A percentile compares a stretch with the other conserved stretches of the same genome.
These are phyloP conservation scores for Coemansia sp. DNA, from an alignment of 192 early-diverging fungal genomes.

Conservation along the genomic window DNA sequence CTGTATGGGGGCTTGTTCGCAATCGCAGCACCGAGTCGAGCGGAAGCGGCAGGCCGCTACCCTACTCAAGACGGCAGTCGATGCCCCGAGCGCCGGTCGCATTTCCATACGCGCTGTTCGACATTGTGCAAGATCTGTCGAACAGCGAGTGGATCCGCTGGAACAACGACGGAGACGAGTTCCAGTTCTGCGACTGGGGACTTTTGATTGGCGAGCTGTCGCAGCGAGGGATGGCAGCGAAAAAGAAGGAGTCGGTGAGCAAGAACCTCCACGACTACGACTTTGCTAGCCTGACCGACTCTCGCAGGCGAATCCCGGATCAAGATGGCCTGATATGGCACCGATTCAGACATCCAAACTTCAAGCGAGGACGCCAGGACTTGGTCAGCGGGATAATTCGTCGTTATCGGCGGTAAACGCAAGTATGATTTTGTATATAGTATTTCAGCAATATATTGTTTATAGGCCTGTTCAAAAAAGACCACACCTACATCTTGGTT, in stretches of 20 bases:
- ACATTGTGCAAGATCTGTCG: background rate
- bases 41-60: background rate
- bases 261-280: constrained; percentile 12
- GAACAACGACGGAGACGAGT: background rate
- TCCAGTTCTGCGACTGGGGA: constrained; percentile 3
- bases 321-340: background rate
- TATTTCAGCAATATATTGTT: background rate
- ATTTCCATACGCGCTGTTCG: background rate
- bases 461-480: background rate
- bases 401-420: background rate
- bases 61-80: background rate
- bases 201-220: background rate
- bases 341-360: background rate
- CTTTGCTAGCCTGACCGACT: constrained; percentile 5
- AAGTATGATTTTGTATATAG: background rate
- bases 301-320: background rate
- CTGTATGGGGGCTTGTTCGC: background rate
- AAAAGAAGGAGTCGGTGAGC: background rate
- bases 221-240: background rate
- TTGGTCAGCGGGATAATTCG: background rate
- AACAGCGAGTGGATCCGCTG: constrained; percentile 12
- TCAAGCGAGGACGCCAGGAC: background rate
- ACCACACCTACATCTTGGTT: too few relatives aligned
- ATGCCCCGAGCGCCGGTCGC: background rate
- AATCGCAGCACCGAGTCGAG: background rate